Base-by-base conservation (phyloP, 495 filamentous ascomycete genomes). In the Oleoguttula mirabilis region DNA sequence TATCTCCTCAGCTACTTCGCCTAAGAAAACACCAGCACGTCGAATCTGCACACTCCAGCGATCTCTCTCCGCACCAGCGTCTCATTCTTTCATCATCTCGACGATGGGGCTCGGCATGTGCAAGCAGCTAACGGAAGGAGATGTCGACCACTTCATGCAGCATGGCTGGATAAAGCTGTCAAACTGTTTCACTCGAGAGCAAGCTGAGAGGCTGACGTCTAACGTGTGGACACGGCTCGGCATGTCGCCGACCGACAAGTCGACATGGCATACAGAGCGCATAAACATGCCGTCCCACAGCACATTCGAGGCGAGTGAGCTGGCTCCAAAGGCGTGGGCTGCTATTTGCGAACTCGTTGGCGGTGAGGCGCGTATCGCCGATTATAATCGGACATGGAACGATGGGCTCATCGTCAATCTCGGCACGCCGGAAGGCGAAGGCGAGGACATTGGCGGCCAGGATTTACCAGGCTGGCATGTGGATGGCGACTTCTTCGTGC, bases 381-480 rank as follows among this genome's bases (percentile, higher is more conserved):
- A 64, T 1, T 43, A 56, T n/a, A 70, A 66, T 30, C 65, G 65
- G 3, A 49, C 59, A 3, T 84, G 80, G 81, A 68, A 68, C 25
- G 81, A 86, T 62, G 69, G 68, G 11, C 66, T 83, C 22, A 84
- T 84, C 44, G 77, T 84, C 20, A 86, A 84, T 60, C 66, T 86
- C 12, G 80, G 81, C 17, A 75, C 69, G 5, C 56, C 66, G 0
- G 66, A 76, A 33, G 59, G 57, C 33, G 70, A 74, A 45, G 68
- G 69, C 4, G 67, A 68, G 25, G 55, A 68, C 25, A 60, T 67
- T 21, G 52, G 56, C 41, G 63, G 74, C 34, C 47, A 63, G 23
- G 68, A 73, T 5, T 60, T 83, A n/a, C 47, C 59, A 16, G 65
- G 64, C 6, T 86, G 80, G 80, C 81, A 86, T 57, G 77, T 81